These are phyloP conservation scores for Kickxella alabastrina DNA, from an alignment of 192 early-diverging fungal species.

Conservation along the genomic window DNA sequence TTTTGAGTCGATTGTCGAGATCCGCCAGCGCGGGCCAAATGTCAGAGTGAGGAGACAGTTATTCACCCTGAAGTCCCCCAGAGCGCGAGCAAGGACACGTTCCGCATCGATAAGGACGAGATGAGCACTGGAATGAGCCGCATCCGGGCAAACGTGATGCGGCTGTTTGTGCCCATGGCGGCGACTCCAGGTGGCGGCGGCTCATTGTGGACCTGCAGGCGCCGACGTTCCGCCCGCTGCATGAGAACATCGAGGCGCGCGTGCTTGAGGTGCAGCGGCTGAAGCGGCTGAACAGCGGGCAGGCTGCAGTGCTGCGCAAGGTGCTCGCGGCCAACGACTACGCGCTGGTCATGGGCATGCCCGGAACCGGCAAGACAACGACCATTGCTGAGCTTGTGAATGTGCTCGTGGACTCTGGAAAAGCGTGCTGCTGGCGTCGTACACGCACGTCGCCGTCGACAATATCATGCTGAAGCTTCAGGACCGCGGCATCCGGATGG, in stretches of 20 bases:
- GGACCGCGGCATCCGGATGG: slow-evolving; percentile 56
- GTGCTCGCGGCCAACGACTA: slow-evolving; percentile 82
- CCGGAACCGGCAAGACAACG: slow-evolving; percentile 94
- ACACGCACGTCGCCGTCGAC: slow-evolving; percentile 92
- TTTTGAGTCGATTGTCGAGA: slow-evolving; percentile 42
- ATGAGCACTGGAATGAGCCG: slow-evolving; percentile 62
- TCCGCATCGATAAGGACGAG: slow-evolving; percentile 84
- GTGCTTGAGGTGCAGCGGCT: slow-evolving; percentile 14
- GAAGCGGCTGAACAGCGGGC: slow-evolving; percentile 66
- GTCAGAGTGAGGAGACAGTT: slow-evolving; percentile 17
- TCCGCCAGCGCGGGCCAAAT: slow-evolving; percentile 14
- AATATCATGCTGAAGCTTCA: slow-evolving; percentile 85
- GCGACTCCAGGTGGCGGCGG: slow-evolving; percentile 55
- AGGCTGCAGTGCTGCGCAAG: slow-evolving; percentile 62
- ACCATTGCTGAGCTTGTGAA: slow-evolving; percentile 78
- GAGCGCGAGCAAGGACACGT: slow-evolving; percentile 30
- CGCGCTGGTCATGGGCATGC: slow-evolving; percentile 91
- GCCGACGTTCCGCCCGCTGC: slow-evolving; percentile 58
- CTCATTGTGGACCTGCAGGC: slow-evolving; percentile 76
- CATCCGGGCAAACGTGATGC: slow-evolving; percentile 72
- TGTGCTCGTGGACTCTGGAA: slow-evolving; percentile 60
- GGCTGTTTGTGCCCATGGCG: slow-evolving; percentile 57
- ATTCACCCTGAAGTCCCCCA: slow-evolving; percentile 27
- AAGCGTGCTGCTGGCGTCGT: slow-evolving; percentile 83
- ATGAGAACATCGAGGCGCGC: slow-evolving; percentile 10